Percentiles rank a stretch among this genome's conserved stretches.
Conservation (phyloP, 257 asterid species). For the Ligustrum vulgare region DNA sequence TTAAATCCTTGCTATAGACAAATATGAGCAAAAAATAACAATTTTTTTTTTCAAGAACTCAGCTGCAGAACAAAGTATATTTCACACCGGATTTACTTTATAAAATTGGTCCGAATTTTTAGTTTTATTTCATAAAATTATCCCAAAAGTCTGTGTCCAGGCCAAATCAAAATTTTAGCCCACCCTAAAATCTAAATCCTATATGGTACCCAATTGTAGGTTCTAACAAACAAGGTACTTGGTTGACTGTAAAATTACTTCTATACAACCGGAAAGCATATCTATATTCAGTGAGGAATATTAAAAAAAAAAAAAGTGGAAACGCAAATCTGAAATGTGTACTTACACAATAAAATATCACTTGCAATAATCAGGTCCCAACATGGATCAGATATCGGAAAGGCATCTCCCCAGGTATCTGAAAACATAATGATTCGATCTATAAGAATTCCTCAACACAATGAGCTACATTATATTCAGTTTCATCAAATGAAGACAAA, state of each 20-base stretch:
- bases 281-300: constrained; percentile 10
- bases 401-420: constrained; percentile 96
- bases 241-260: background rate
- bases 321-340: constrained; percentile 1
- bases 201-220: background rate
- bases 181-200: background rate
- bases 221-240: background rate
- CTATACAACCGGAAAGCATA: background rate
- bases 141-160: too few species aligned
- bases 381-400: constrained; percentile 59
- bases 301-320: background rate
- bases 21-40: too few species aligned
- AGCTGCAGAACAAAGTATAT: too few species aligned
- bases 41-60: too few species aligned
- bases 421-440: constrained; percentile 20
- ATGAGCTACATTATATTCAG: background rate
- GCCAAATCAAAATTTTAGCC: too few species aligned
- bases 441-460: background rate
- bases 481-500: constrained; percentile 4
- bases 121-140: too few species aligned
- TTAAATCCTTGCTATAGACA: background rate
- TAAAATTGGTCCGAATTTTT: too few species aligned
- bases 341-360: constrained; percentile 87
- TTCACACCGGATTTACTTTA: too few species aligned
- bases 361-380: constrained; percentile 95